Conservation (phyloP, 768 basidiomycete species). For the Collybia sordida region DNA sequence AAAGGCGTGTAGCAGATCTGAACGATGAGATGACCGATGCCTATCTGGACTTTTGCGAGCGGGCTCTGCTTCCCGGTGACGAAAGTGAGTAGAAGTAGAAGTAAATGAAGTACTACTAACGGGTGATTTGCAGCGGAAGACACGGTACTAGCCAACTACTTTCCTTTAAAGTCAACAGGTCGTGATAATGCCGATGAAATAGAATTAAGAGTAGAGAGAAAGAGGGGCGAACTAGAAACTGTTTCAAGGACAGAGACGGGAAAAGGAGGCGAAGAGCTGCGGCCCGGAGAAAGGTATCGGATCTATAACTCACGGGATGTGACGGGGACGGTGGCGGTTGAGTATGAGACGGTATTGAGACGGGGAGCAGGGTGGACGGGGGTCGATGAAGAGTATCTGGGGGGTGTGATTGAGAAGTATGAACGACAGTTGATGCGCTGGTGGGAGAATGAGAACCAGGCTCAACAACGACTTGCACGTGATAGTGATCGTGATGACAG, state of each 20-base stretch:
- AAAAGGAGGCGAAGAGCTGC: slow-evolving; percentile 15
- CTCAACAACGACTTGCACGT: slow-evolving; percentile 15
- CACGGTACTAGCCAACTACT: slow-evolving; percentile 35
- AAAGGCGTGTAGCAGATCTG: slow-evolving; percentile 56
- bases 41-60: slow-evolving; percentile 67
- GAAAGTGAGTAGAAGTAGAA: slow-evolving; percentile 17
- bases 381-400: slow-evolving; percentile 49
- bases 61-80: slow-evolving; percentile 38
- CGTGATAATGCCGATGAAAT: slow-evolving; percentile 7
- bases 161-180: slow-evolving; percentile 31
- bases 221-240: background rate
- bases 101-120: slow-evolving; percentile 10
- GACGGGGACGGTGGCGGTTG: slow-evolving; percentile 53
- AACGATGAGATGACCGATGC: slow-evolving; percentile 53
- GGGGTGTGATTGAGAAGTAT: slow-evolving; percentile 57
- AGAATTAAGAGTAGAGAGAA: background rate
- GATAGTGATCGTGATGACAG: slow-evolving; percentile 8
- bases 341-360: slow-evolving; percentile 49
- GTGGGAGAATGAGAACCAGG: slow-evolving; percentile 41
- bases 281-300: slow-evolving; percentile 60
- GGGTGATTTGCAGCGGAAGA: slow-evolving; percentile 6
- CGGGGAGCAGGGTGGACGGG: slow-evolving; percentile 58
- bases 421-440: slow-evolving; percentile 63
- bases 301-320: slow-evolving; percentile 72
- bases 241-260: slow-evolving; percentile 7